Evolutionary conservation across 331 rosid genomes (phyloP).

Genomic region (Quercus tomentella): DNA sequence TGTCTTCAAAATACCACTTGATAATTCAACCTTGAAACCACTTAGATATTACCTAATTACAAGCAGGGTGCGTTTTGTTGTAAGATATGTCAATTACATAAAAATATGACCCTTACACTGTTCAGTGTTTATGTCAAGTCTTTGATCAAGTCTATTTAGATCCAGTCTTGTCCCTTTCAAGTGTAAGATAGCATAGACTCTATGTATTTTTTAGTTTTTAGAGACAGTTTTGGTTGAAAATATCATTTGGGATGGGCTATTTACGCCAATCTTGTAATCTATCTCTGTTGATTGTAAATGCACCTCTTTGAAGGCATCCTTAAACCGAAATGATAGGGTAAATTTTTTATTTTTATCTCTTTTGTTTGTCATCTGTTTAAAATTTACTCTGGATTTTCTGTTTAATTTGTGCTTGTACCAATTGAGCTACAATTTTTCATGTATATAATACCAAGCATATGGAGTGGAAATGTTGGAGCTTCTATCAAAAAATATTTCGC

Average conservation of each 20-base stretch:
- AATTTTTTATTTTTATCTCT: not conserved
- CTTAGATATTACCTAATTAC: too few relatives aligned
- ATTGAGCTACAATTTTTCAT: too few relatives aligned
- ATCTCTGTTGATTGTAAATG: not conserved
- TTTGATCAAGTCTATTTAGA: not conserved
- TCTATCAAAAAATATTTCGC: slow-evolving; percentile 51
- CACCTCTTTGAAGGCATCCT: not conserved
- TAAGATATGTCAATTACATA: too few relatives aligned
- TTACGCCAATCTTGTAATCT: not conserved
- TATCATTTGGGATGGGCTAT: not conserved
- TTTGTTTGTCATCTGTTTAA: not conserved
- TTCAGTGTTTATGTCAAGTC: not conserved
- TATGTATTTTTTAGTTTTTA: not conserved
- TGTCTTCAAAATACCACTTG: too few relatives aligned
- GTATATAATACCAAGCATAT: too few relatives aligned
- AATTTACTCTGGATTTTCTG: too few relatives aligned
- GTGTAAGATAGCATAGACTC: not conserved
- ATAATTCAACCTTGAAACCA: too few relatives aligned
- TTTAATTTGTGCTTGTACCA: too few relatives aligned
- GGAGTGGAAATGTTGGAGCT: too few relatives aligned
- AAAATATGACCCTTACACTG: too few relatives aligned
- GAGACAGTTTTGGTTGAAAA: not conserved
- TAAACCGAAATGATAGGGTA: not conserved
- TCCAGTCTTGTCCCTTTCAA: not conserved
- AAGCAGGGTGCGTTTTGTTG: too few relatives aligned